Percentiles rank a stretch among this genome's conserved stretches.
phyloP scores from a whole-genome alignment of 352 stramenopile genomes.

The Globisporangium ultimum region DNA sequence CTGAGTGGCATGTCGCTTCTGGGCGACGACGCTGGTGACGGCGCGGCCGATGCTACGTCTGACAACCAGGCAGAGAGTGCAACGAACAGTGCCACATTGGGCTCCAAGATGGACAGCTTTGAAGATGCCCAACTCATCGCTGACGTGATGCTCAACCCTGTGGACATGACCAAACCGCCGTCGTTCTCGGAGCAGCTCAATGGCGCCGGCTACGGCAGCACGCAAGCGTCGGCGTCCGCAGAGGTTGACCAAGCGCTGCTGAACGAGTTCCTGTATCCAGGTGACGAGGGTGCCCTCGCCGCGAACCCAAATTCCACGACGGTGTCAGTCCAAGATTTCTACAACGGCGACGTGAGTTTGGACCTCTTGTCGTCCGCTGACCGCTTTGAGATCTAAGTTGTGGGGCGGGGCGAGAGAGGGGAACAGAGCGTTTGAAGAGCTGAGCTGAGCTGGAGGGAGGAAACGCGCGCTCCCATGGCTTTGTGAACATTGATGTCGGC shows the following conservation, averaged over 20 bases:
- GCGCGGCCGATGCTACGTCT: not conserved
- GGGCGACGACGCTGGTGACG: constrained; percentile 2
- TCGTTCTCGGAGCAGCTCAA: constrained; percentile 35
- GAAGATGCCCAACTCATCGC: constrained; percentile 25
- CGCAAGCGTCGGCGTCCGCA: constrained; percentile 11
- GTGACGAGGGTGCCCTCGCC: constrained; percentile 10
- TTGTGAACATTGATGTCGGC: not conserved
- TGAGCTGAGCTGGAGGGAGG: no score
- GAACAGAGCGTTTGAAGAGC: no score
- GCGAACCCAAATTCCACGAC: constrained; percentile 19
- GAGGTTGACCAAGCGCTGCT: constrained; percentile 23
- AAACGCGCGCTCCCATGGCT: not conserved
- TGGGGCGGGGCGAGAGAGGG: not conserved
- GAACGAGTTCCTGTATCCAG: constrained; percentile 36
- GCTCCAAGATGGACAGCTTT: constrained; percentile 24
- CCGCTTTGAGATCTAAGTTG: constrained; percentile 52
- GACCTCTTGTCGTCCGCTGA: constrained; percentile 40
- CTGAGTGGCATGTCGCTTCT: constrained; percentile 48
- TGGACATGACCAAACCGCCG: constrained; percentile 28
- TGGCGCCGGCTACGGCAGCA: constrained; percentile 27
- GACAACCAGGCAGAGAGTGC: constrained; percentile 8
- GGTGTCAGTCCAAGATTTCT: constrained; percentile 57
- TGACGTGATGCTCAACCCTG: constrained; percentile 26
- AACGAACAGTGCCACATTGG: constrained; percentile 3
- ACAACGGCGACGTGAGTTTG: constrained; percentile 38